phyloP scores from a whole-genome alignment of 352 stramenopile species.

The Halophytophthora batemanensis region DNA sequence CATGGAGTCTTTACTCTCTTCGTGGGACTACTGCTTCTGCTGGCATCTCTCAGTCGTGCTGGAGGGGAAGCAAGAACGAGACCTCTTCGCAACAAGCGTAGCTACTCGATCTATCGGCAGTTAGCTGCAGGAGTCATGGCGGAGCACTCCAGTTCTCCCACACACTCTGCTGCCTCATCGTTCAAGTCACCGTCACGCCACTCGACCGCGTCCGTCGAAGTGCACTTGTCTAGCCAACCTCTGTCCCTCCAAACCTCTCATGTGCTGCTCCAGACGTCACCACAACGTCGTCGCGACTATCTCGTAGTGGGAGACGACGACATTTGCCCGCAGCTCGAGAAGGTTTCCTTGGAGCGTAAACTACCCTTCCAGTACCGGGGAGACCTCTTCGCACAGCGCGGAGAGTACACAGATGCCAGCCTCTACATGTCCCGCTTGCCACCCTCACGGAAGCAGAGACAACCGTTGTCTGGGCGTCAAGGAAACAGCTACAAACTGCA shows the following conservation, averaged over 20 bases:
- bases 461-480: slow-evolving; percentile 19
- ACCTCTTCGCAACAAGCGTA: too few relatives aligned
- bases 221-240: too few relatives aligned
- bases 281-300: slow-evolving; percentile 23
- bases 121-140: slow-evolving; percentile 4
- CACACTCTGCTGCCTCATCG: not conserved
- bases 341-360: slow-evolving; percentile 33
- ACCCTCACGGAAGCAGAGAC: slow-evolving; percentile 42
- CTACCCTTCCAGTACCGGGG: slow-evolving; percentile 66
- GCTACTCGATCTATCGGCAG: too few relatives aligned
- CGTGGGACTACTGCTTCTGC: too few relatives aligned
- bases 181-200: slow-evolving; percentile 6
- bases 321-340: slow-evolving; percentile 2
- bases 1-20: too few relatives aligned
- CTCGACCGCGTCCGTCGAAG: too few relatives aligned
- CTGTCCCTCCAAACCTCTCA: not conserved
- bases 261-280: slow-evolving; percentile 17
- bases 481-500: slow-evolving; percentile 39
- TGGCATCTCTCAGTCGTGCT: too few relatives aligned
- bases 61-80: too few relatives aligned
- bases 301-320: slow-evolving; percentile 23
- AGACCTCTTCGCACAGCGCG: slow-evolving; percentile 72
- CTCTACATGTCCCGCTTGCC: slow-evolving; percentile 75
- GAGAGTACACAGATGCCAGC: slow-evolving; percentile 57
- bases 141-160: slow-evolving; percentile 8